Base-by-base conservation (phyloP, 2,329 filamentous ascomycete genomes). In the Aspergillus novoparasiticus region DNA sequence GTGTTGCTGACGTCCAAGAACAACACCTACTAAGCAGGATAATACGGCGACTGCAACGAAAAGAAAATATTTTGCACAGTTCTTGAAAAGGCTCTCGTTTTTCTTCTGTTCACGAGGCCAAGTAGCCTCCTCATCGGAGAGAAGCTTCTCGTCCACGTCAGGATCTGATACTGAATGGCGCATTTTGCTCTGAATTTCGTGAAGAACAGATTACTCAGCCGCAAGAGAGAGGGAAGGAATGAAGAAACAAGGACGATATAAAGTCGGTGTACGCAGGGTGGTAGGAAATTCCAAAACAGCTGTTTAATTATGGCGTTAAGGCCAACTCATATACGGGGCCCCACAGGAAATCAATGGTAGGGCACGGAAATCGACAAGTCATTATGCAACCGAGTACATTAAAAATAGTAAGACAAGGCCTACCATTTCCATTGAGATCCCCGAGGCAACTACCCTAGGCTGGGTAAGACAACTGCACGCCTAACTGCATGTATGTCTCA, bases 21-120 rank as follows among this genome's bases (percentile, higher is more conserved):
- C 59, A 2, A 67, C 36, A 2, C 67, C 69, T 6, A 68, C 53
- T 65, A 70, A 63, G 30, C 66, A 67, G 21, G 70, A 71, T 4
- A 72, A 58, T 0, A 67, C 50, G 2, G 68, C 59, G 8, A 62
- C 46, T 0, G 68, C 58, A 6, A 69, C 12, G 8, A 71, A 45
- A 2, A 72, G 65, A 8, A 67, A 51, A 0, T 68, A 23, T 2
- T 54, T 65, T 43, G 60, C 48, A 54, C 64, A 66, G 10, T 6
- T 21, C 6, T 43, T 41, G 16, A 48, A 48, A 19, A 43, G 19
- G 1, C 21, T 36, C 1, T 36, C 5, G 12, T 21, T n/a, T 3
- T 28, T 12, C 46, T 58, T 58, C 3, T 54, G 32, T 1, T 63
- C 48, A 2, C 46, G 62, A 36, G 54, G 43, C 63, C 63, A 65